Evolutionary conservation across 1,284 basidiomycete genomes (phyloP).

Genomic region (Cutaneotrichosporon sp.): DNA sequence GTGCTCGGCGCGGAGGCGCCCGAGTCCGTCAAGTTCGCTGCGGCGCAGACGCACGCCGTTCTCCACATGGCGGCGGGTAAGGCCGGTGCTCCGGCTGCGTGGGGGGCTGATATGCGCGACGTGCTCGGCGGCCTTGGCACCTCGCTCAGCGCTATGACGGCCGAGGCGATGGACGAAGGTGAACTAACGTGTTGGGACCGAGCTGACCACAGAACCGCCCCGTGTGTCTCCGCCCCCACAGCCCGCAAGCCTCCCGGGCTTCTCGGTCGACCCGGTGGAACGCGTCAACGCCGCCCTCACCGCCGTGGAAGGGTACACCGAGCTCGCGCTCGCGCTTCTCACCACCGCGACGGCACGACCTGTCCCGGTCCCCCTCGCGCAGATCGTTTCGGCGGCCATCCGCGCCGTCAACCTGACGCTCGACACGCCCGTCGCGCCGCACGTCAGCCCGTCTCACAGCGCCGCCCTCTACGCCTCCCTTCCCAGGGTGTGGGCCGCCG

Average conservation of each 20-base stretch:
- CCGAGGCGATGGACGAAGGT: slow-evolving; percentile 42
- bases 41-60: slow-evolving; percentile 35
- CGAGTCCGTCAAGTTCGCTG: slow-evolving; percentile 12
- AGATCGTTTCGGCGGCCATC: slow-evolving; percentile 48
- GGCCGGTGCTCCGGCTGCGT: slow-evolving; percentile 39
- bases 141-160: slow-evolving; percentile 29
- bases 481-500: slow-evolving; percentile 43
- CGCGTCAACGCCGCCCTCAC: slow-evolving; percentile 29
- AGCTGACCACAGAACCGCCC: slow-evolving; percentile 21
- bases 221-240: slow-evolving; percentile 15
- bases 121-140: slow-evolving; percentile 36
- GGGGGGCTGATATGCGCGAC: slow-evolving; percentile 41
- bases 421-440: slow-evolving; percentile 59
- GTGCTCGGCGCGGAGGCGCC: slow-evolving; percentile 28
- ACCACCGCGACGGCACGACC: slow-evolving; percentile 66
- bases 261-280: slow-evolving; percentile 33
- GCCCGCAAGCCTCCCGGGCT: slow-evolving; percentile 19
- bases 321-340: slow-evolving; percentile 33
- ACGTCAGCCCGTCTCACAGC: slow-evolving; percentile 46
- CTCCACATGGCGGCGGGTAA: slow-evolving; percentile 48
- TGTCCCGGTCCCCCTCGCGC: slow-evolving; percentile 71
- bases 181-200: neutral
- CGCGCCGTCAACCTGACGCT: slow-evolving; percentile 60
- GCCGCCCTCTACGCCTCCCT: slow-evolving; percentile 36
- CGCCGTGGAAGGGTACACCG: slow-evolving; percentile 38